Percentiles rank a stretch among this genome's conserved stretches.
Evolutionary conservation across 371 early-diverging fungal species (phyloP).

Genomic region (Chytridium lagenaria): DNA sequence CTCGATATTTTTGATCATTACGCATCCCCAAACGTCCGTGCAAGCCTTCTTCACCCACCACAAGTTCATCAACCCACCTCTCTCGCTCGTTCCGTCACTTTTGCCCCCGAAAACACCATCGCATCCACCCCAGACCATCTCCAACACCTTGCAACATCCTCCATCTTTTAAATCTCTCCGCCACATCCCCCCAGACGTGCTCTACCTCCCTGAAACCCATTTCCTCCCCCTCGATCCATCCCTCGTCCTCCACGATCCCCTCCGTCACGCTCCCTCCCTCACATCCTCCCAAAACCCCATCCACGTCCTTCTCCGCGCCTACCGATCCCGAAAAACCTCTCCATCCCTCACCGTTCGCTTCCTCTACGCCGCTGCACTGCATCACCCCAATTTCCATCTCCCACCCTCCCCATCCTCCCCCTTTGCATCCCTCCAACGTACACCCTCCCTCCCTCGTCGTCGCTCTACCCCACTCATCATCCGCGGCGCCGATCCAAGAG

Average conservation of each 20-base stretch:
- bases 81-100: no score
- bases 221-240: neutral
- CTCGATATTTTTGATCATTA: conserved; percentile 1
- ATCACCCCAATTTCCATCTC: neutral
- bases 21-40: no score
- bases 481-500: neutral
- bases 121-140: no score
- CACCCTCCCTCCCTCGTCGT: neutral
- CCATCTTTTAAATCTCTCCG: neutral
- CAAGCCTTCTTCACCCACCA: no score
- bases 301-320: neutral
- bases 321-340: neutral
- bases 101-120: no score
- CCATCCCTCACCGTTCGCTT: neutral
- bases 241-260: neutral
- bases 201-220: conserved; percentile 3
- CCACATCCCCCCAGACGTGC: no score
- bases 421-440: neutral
- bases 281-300: neutral
- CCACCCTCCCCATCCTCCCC: neutral
- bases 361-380: neutral
- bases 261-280: neutral
- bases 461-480: no score
- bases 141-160: no score
- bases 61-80: no score